Conservation (phyloP, 495 filamentous ascomycete species). For the Cudoniella acicularis region DNA sequence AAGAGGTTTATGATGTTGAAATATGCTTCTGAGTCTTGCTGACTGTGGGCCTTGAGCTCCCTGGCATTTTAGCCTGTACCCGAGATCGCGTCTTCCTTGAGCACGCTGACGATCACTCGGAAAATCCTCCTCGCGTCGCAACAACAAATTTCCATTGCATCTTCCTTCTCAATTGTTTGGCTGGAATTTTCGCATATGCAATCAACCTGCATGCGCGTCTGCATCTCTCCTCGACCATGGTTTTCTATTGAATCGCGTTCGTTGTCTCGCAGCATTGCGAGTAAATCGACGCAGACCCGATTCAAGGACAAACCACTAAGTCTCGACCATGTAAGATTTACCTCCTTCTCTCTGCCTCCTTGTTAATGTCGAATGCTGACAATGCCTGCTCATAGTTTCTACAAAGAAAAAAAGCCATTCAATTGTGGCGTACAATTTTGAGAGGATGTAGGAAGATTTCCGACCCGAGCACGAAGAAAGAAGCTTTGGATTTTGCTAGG, state of each 20-base stretch:
- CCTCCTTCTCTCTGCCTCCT: background rate
- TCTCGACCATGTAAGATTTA: conserved; percentile 45
- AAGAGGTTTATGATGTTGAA: background rate
- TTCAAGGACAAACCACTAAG: conserved; percentile 34
- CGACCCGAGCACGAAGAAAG: conserved; percentile 51
- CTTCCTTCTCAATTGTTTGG: background rate
- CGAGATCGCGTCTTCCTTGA: background rate
- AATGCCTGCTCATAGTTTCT: conserved; percentile 46
- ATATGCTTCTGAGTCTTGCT: background rate
- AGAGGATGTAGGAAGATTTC: conserved; percentile 45
- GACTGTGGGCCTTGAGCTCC: background rate
- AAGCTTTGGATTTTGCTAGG: conserved; percentile 68
- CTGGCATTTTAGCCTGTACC: background rate
- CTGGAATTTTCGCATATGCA: background rate
- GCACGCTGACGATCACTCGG: background rate
- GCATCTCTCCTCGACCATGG: background rate
- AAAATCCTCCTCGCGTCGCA: background rate
- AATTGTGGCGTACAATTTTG: conserved; percentile 56
- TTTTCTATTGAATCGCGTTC: background rate
- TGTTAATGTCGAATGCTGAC: conserved; percentile 1
- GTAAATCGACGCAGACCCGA: conserved; percentile 27
- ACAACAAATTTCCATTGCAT: background rate
- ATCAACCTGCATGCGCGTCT: background rate
- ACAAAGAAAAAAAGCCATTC: conserved; percentile 49
- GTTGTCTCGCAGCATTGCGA: background rate